Evolutionary conservation across 140 eudicot genomes (phyloP), one percentile per base, ranked within the genome.

Genomic region (Cichorium intybus): DNA sequence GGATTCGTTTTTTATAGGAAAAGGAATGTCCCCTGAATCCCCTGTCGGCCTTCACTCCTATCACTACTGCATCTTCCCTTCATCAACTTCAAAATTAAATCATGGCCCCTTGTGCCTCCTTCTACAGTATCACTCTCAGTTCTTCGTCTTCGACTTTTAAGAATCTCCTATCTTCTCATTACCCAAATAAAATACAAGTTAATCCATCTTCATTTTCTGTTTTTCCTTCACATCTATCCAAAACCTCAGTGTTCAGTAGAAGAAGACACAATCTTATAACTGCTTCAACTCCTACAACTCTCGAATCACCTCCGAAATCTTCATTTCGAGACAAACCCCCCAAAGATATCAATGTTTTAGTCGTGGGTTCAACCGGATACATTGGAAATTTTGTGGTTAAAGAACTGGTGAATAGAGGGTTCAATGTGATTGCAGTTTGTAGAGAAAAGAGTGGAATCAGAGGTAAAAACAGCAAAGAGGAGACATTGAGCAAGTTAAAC

Each of bases 351-450:
- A 90, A 87, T 70, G 96, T 90, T 55, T 72, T 90, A 77, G 95
- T 87, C 12, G 97, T 90, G 85, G 97, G 97, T 56, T 87, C 97
- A 62, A 90, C 97, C 22, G 96, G 96, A 55, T 90, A 90, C 57
- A 87, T 90, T 69, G 97, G 97, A 0, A 90, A 84, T 47, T 90
- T 80, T 77, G 96, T 87, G 7, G 94, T 87, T 35, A 76, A 82
- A 55, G 96, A 90, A 72, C 15, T 90, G 35, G 73, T 87, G 15
- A 82, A 68, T 6, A 80, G 97, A 66, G 97, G 97, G 75, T 90
- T n/a, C n/a, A n/a, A n/a, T n/a, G n/a, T n/a, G n/a, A n/a, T n/a
- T n/a, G n/a, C n/a, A n/a, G n/a, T n/a, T 70, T 88, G 90, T 15
- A 87, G 97, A 56, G 96, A 90, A 67, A 82, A 60, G 66, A 90